Evolutionary conservation across 1,139 yeast genomes (phyloP), one percentile per base, ranked within the genome.

Genomic region (Magnusiomyces suaveolens): DNA sequence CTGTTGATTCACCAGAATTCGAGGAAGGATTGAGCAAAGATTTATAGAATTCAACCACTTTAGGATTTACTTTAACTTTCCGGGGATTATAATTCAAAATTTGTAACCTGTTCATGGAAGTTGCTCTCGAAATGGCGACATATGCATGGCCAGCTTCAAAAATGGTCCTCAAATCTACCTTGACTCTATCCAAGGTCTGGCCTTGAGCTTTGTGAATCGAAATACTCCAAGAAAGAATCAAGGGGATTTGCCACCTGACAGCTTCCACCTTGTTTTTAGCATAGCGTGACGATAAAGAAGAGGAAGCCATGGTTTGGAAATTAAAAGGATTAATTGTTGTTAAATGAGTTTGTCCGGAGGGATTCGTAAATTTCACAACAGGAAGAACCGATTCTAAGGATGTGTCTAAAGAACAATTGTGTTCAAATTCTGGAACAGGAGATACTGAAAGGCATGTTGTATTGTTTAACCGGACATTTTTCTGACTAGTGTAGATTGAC

Each of bases 151-250:
- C 98, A 59, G 82, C 84, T 65, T 90, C 98, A 69, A 92, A 92
- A 0, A 86, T 83, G 56, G 76, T 75, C 41, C 77, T 74, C 59
- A 92, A 74, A 67, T 94, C 96, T 3, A 92, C 96, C 62, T 80
- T 80, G 1, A 88, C 96, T 60, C 80, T 78, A 1, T 85, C 84
- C 51, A 92, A 71, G 0, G 98, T 90, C 67, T 94, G 98, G 1
- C 98, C 98, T 67, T 92, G 98, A 0, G 97, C 83, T 69, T 92
- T 92, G 67, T 92, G 99, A 52, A 92, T 90, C 0, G 97, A 88
- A 46, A 92, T 70, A 0, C 98, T 89, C 97, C 97, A 92, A 0
- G 98, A 96, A 20, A 90, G 73, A 63, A 89, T 84, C 52, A 92
- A 71, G 0, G 99, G 99, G 1, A 92, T 66, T 64, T 88, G 73